Evolutionary conservation across 2,329 filamentous ascomycete species (phyloP), one percentile per base, ranked within the genome.

Genomic region (Hymenoscyphus infarciens): DNA sequence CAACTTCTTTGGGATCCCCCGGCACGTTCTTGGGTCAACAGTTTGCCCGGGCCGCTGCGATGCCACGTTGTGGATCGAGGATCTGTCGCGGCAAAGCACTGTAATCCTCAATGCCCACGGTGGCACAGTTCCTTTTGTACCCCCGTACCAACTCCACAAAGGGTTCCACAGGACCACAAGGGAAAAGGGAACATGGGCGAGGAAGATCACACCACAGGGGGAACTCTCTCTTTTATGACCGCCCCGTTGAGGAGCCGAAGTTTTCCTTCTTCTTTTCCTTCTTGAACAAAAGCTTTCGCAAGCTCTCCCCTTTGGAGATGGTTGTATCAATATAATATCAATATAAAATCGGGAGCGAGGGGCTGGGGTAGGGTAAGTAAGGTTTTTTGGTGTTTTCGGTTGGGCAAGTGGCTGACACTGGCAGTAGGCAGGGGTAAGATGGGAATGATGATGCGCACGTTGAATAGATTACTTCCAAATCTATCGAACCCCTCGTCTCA

Each of bases 391-490:
- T 22, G 45, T 25, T 22, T 22, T 52, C 10, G 39, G 16, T n/a
- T 25, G 22, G 11, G 49, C 29, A 31, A 31, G 5, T 31, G 49
- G 49, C 15, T 54, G 22, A 8, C 19, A 54, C 15, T 13, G 52
- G 52, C 6, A 13, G 29, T 11, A 19, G 29, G 29, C 16, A 31
- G 52, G 16, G 39, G 42, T 15, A 13, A 13, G 35, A 13, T 15
- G 35, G 13, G 35, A 13, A 8, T 15, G 4, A 38, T 10, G 22
- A 56, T 57, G 56, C 35, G 56, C 56, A 57, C 56, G 56, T 57
- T 57, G 31, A 57, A 57, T 57, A 57, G 56, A 57, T 57, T 57
- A n/a, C n/a, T n/a, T n/a, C n/a, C n/a, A 42, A 39, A 16, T 56
- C 27, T 19, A 19, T 38, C 25, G 19, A 52, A 52, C 19, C 45